These are phyloP conservation scores for Blepharisma japonicum DNA, from an alignment of 73 alveolate genomes.

Conservation along the genomic window DNA sequence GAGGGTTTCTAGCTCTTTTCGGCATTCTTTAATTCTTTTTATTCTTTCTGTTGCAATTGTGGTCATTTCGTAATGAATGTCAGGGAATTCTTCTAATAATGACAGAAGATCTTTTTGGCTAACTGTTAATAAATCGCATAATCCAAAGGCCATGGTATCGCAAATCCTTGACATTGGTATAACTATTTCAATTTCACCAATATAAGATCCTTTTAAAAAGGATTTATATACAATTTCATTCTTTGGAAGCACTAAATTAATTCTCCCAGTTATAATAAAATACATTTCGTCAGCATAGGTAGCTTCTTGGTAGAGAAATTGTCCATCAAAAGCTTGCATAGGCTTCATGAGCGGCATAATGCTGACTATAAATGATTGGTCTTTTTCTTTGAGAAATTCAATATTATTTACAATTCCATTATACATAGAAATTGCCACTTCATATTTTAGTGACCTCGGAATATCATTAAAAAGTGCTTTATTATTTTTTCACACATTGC, in stretches of 20 bases:
- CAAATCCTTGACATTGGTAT: slow-evolving; percentile 32
- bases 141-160: slow-evolving; percentile 28
- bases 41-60: too few relatives aligned
- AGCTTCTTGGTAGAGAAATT: slow-evolving; percentile 46
- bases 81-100: too few relatives aligned
- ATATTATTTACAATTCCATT: slow-evolving; percentile 10
- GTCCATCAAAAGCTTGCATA: slow-evolving; percentile 36
- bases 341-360: slow-evolving; percentile 51
- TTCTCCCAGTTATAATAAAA: slow-evolving; percentile 39
- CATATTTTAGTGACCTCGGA: slow-evolving; percentile 47
- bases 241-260: slow-evolving; percentile 24
- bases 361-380: slow-evolving; percentile 43
- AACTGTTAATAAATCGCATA: background rate
- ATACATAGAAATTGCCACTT: slow-evolving; percentile 44
- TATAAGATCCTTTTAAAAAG: slow-evolving; percentile 37
- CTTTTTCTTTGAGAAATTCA: slow-evolving; percentile 31
- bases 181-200: slow-evolving; percentile 49
- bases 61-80: too few relatives aligned
- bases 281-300: slow-evolving; percentile 44
- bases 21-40: too few relatives aligned
- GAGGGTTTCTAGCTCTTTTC: too few relatives aligned
- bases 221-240: slow-evolving; percentile 33
- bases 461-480: slow-evolving; percentile 38
- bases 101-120: too few relatives aligned
- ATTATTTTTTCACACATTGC: slow-evolving; percentile 37